Evolutionary conservation across 495 filamentous ascomycete species (phyloP).

Genomic region (Neurospora sp.): DNA sequence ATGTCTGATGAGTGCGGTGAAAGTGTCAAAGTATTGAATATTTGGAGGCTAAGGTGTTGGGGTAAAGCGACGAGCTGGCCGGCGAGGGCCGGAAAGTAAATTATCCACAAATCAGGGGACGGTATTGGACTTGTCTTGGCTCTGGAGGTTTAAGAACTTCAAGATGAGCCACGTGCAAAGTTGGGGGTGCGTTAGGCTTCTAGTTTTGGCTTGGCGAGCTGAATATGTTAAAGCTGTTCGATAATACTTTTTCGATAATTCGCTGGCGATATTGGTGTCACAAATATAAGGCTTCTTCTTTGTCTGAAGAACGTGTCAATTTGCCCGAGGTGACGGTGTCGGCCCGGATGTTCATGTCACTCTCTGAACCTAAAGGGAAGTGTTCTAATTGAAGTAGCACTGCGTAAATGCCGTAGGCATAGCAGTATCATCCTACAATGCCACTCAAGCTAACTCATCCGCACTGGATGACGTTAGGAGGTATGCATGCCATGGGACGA

Average conservation of each 20-base stretch:
- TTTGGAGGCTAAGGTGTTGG: neutral
- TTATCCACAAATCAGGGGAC: constrained; percentile 10
- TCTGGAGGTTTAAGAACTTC: neutral
- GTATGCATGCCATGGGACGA: neutral
- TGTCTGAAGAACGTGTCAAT: neutral
- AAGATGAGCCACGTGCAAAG: neutral
- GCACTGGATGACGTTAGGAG: neutral
- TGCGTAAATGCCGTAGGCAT: neutral
- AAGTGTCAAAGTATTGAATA: neutral
- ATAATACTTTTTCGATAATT: neutral
- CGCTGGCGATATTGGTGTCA: neutral
- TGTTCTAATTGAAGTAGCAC: neutral
- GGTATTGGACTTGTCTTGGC: neutral
- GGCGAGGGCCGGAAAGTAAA: neutral
- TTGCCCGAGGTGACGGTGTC: neutral
- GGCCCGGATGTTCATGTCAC: neutral
- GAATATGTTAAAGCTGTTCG: neutral
- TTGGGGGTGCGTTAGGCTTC: neutral
- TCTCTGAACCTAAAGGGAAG: neutral
- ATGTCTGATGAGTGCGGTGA: neutral
- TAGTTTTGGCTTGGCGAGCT: neutral
- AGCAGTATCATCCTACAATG: neutral
- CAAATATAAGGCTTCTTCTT: neutral
- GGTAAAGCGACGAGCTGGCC: neutral
- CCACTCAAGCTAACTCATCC: neutral